These are phyloP conservation scores for Sphaerosporella brunnea DNA, from an alignment of 495 filamentous ascomycete genomes.

Conservation along the genomic window DNA sequence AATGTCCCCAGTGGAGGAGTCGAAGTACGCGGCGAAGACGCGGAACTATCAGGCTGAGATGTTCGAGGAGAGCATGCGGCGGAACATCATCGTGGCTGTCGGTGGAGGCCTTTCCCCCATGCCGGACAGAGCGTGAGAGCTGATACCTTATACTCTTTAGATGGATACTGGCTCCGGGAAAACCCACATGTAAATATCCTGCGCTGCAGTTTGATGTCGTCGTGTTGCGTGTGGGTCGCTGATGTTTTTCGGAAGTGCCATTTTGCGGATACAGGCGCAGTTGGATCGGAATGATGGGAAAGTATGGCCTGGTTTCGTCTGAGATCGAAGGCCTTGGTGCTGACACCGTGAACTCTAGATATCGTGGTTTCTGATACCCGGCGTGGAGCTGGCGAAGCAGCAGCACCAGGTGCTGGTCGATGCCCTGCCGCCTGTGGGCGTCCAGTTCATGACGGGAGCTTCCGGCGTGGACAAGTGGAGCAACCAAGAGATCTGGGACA, in stretches of 20 bases:
- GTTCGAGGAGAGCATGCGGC: conserved; percentile 59
- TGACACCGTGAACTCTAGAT: conserved; percentile 6
- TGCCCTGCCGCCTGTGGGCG: conserved; percentile 45
- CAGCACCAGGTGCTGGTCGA: conserved; percentile 45
- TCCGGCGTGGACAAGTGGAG: conserved; percentile 60
- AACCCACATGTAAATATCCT: conserved; percentile 53
- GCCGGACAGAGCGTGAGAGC: no score
- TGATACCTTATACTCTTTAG: no score
- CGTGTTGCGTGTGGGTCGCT: conserved; percentile 4
- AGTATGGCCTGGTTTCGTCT: no score
- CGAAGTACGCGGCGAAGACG: conserved; percentile 19
- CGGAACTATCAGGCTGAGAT: conserved; percentile 82
- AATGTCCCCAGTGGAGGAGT: neutral
- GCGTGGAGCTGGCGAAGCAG: conserved; percentile 54
- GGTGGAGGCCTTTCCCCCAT: no score
- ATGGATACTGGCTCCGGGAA: conserved; percentile 94
- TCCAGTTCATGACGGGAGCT: conserved; percentile 45
- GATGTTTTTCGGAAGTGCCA: conserved; percentile 36
- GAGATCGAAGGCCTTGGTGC: no score
- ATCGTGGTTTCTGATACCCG: conserved; percentile 69
- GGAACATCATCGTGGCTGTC: conserved; percentile 75
- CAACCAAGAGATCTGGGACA: conserved; percentile 52
- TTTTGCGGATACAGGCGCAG: conserved; percentile 58
- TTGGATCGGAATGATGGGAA: conserved; percentile 48
- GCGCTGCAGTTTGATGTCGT: neutral